Conservation (phyloP, 805 yeast genomes). For the Yamadazyma philogaea region DNA sequence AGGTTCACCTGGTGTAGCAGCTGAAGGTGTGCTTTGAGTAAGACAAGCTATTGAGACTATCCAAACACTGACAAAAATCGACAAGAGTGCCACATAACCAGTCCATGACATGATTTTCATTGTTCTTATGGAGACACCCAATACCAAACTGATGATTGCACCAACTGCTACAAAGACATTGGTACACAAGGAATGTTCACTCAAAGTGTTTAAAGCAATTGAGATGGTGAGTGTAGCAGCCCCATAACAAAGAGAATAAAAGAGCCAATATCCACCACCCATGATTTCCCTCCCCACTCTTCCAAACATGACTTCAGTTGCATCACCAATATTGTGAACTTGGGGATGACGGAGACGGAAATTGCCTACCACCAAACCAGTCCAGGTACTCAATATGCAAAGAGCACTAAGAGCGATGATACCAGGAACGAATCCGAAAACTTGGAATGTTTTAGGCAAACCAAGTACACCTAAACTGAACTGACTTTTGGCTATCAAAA, state of each 20-base stretch:
- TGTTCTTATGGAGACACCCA: conserved; percentile 8
- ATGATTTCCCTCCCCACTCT: conserved; percentile 7
- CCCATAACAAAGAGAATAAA: conserved; percentile 9
- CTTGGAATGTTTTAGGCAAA: conserved; percentile 10
- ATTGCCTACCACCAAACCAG: conserved; percentile 10
- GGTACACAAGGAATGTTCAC: conserved; percentile 11
- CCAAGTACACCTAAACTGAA: conserved; percentile 13
- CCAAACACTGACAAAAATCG: conserved; percentile 10
- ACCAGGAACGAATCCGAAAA: conserved; percentile 13
- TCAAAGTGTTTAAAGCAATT: conserved; percentile 10
- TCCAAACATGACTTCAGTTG: conserved; percentile 11
- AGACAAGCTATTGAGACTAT: conserved; percentile 13
- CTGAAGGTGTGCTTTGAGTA: conserved; percentile 11
- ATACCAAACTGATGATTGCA: conserved; percentile 9
- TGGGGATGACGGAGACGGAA: conserved; percentile 12
- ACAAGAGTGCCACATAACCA: conserved; percentile 10
- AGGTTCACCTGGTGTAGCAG: conserved; percentile 7
- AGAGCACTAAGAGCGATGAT: conserved; percentile 7
- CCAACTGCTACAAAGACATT: conserved; percentile 9
- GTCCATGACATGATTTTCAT: conserved; percentile 11
- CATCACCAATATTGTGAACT: conserved; percentile 12
- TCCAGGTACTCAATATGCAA: conserved; percentile 11
- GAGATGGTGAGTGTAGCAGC: conserved; percentile 10
- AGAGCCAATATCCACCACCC: conserved; percentile 12
- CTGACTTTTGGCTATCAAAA: conserved; percentile 12